Conservation (phyloP, 106 monocot genomes). For the Allium cepa region DNA sequence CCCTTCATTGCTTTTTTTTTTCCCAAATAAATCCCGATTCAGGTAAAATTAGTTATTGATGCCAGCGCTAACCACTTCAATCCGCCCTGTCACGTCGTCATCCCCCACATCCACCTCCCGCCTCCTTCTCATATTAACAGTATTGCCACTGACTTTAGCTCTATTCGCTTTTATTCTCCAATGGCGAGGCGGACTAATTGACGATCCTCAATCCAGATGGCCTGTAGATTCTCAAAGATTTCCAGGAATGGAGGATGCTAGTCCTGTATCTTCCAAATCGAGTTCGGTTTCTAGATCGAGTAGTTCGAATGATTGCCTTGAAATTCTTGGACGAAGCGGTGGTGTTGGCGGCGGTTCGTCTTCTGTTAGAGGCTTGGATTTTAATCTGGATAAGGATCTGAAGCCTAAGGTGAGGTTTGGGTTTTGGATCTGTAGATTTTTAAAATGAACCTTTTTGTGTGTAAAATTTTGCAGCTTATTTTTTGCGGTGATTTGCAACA, state of each 20-base stretch:
- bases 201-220: conserved; percentile 65
- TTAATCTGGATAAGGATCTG: conserved; percentile 26
- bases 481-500: too few relatives aligned
- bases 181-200: conserved; percentile 86
- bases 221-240: conserved; percentile 46
- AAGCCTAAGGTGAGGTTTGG: conserved; percentile 38
- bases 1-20: too few relatives aligned
- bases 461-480: too few relatives aligned
- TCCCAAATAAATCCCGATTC: too few relatives aligned
- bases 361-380: conserved; percentile 35
- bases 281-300: conserved; percentile 26
- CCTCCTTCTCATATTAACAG: conserved; percentile 66
- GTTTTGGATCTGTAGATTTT: too few relatives aligned
- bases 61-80: conserved; percentile 24
- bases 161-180: conserved; percentile 84
- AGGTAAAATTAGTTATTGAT: neutral
- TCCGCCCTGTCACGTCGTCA: conserved; percentile 11
- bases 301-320: conserved; percentile 40
- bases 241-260: conserved; percentile 78
- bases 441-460: too few relatives aligned
- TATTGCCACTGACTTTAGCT: conserved; percentile 64
- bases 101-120: conserved; percentile 5
- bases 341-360: neutral
- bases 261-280: conserved; percentile 24
- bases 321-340: conserved; percentile 32